These are phyloP conservation scores for Hemisphaericaspora lyxosophila DNA, from an alignment of 1,139 yeast species.

Conservation along the genomic window DNA sequence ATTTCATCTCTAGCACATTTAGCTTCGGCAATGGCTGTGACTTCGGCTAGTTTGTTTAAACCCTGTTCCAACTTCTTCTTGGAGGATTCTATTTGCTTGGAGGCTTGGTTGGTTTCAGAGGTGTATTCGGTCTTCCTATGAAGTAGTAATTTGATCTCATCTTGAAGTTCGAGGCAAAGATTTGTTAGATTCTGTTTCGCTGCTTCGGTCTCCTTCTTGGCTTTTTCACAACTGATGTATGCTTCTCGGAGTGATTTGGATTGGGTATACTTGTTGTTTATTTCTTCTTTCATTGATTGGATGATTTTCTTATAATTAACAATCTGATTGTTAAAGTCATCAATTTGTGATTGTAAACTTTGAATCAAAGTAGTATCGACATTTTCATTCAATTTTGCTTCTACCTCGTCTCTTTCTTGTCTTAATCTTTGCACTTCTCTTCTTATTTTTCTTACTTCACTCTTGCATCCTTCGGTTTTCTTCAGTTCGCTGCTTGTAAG, in stretches of 20 bases:
- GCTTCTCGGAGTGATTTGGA: slow-evolving; percentile 1
- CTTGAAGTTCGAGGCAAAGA: not conserved
- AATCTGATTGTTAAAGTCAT: slow-evolving; percentile 28
- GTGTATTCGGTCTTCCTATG: not conserved
- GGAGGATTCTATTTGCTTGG: slow-evolving; percentile 11
- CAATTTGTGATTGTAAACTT: slow-evolving; percentile 30
- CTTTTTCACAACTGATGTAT: not conserved
- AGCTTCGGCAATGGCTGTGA: slow-evolving; percentile 29
- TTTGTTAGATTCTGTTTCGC: not conserved
- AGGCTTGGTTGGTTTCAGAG: not conserved
- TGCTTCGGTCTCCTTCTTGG: not conserved
- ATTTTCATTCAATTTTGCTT: slow-evolving; percentile 33
- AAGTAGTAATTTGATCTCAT: not conserved
- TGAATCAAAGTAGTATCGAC: slow-evolving; percentile 36
- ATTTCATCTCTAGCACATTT: slow-evolving; percentile 33
- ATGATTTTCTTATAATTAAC: slow-evolving; percentile 27
- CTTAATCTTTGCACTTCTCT: slow-evolving; percentile 19
- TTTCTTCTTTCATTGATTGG: slow-evolving; percentile 28
- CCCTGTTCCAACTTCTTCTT: slow-evolving; percentile 19
- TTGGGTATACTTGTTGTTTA: slow-evolving; percentile 8
- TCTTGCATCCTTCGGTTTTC: slow-evolving; percentile 13
- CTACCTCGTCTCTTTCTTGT: slow-evolving; percentile 21
- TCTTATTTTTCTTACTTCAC: slow-evolving; percentile 18
- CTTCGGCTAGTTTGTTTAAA: slow-evolving; percentile 19
- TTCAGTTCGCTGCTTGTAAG: slow-evolving; percentile 16